These are phyloP conservation scores for Yarrowia deformans DNA, from an alignment of 805 yeast species.

Conservation along the genomic window DNA sequence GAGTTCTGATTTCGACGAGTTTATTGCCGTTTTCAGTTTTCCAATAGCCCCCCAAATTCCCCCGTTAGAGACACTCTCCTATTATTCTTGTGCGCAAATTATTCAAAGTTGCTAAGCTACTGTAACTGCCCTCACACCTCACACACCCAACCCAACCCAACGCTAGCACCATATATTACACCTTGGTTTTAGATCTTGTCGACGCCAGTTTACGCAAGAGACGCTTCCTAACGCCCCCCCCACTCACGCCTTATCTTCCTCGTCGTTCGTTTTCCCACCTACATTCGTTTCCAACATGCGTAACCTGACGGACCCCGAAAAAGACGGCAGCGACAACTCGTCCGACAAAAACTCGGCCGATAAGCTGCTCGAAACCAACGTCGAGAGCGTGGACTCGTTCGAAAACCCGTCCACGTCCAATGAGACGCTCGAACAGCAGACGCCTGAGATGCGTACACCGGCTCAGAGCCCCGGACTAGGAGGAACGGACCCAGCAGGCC, in stretches of 20 bases:
- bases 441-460: slow-evolving; percentile 11
- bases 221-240: neutral
- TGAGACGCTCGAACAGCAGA: neutral
- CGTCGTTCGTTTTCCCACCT: slow-evolving; percentile 4
- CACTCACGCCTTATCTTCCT: too few species aligned
- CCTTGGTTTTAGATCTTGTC: neutral
- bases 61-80: neutral
- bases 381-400: slow-evolving; percentile 15
- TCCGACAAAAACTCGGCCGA: slow-evolving; percentile 24
- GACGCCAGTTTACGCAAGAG: neutral
- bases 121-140: slow-evolving; percentile 22
- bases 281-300: neutral
- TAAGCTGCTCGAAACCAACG: neutral
- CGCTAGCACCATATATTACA: slow-evolving; percentile 15
- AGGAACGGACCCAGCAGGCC: neutral
- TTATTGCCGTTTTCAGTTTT: neutral
- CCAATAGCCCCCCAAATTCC: neutral
- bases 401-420: slow-evolving; percentile 14
- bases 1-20: neutral
- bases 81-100: slow-evolving; percentile 9
- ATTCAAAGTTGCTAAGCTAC: slow-evolving; percentile 30
- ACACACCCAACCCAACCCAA: too few species aligned
- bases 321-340: neutral
- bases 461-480: slow-evolving; percentile 2
- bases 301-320: slow-evolving; percentile 10